Conservation (phyloP, 108 stramenopile species). For the Cyclotella choctawhatcheeana region DNA sequence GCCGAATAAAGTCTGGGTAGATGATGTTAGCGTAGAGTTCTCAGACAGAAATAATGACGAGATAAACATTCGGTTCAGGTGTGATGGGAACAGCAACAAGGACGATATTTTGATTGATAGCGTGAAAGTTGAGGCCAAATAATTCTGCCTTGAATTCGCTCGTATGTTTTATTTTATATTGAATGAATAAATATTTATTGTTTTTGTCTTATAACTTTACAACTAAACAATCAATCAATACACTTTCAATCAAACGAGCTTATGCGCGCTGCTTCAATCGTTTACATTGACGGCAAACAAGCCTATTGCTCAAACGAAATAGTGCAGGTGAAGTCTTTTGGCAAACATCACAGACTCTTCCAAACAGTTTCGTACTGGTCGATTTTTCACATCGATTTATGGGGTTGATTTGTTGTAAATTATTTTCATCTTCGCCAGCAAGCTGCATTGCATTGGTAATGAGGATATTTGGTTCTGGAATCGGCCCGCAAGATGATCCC, state of each 20-base stretch:
- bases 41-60: neutral
- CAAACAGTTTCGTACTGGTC: conserved; percentile 8
- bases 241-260: too few relatives aligned
- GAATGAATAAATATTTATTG: too few relatives aligned
- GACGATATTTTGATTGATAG: conserved; percentile 21
- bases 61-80: conserved; percentile 5
- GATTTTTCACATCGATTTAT: neutral
- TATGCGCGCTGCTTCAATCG: neutral
- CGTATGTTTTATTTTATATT: too few relatives aligned
- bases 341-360: conserved; percentile 23
- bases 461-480: neutral
- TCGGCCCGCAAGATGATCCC: neutral
- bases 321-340: conserved; percentile 23
- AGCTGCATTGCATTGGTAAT: neutral
- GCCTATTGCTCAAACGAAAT: conserved; percentile 8
- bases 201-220: too few relatives aligned
- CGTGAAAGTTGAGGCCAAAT: conserved; percentile 9
- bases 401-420: neutral
- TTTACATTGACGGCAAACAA: conserved; percentile 36
- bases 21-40: conserved; percentile 14
- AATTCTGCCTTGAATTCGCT: too few relatives aligned
- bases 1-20: conserved; percentile 8
- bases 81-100: conserved; percentile 21
- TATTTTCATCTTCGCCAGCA: neutral
- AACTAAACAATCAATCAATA: too few relatives aligned